Percentiles rank a stretch among this genome's conserved stretches.
These are phyloP conservation scores for Rhizopogon salebrosus DNA, from an alignment of 768 basidiomycete genomes.

Conservation along the genomic window DNA sequence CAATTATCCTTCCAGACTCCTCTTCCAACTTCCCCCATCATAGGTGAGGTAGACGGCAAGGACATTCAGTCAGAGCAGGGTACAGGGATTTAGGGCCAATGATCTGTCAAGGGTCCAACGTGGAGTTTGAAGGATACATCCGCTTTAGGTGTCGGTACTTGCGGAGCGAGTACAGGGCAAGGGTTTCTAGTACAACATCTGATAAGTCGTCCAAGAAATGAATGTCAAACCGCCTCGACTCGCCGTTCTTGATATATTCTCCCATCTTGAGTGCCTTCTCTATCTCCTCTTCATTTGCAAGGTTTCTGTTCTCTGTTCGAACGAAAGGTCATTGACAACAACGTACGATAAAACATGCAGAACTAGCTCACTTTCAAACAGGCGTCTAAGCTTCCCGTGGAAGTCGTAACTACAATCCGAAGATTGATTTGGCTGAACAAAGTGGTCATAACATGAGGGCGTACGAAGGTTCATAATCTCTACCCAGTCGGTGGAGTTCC, in stretches of 20 bases:
- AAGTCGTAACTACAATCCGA: slow-evolving; percentile 63
- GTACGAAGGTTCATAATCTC: slow-evolving; percentile 80
- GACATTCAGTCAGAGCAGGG: background rate
- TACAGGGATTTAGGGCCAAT: background rate
- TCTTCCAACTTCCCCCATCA: background rate
- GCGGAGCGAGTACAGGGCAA: slow-evolving; percentile 75
- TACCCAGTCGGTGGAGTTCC: slow-evolving; percentile 72
- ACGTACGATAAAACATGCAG: background rate
- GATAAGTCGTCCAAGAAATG: background rate
- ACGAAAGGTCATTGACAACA: background rate
- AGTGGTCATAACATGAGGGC: slow-evolving; percentile 20
- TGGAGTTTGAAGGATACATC: slow-evolving; percentile 48
- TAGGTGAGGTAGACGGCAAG: background rate
- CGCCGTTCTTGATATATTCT: slow-evolving; percentile 85
- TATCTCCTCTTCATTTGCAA: slow-evolving; percentile 67
- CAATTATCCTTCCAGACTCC: background rate
- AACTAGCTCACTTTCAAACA: slow-evolving; percentile 64
- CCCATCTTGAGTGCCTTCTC: slow-evolving; percentile 70
- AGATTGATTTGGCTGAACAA: slow-evolving; percentile 7
- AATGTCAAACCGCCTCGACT: slow-evolving; percentile 10
- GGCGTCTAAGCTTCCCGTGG: slow-evolving; percentile 59
- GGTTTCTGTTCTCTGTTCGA: slow-evolving; percentile 54
- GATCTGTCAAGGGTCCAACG: slow-evolving; percentile 8
- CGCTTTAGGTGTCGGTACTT: slow-evolving; percentile 80
- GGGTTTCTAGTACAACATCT: slow-evolving; percentile 48